Conservation (phyloP, 148 eudicot species). For the Rhododendron mucronatum region DNA sequence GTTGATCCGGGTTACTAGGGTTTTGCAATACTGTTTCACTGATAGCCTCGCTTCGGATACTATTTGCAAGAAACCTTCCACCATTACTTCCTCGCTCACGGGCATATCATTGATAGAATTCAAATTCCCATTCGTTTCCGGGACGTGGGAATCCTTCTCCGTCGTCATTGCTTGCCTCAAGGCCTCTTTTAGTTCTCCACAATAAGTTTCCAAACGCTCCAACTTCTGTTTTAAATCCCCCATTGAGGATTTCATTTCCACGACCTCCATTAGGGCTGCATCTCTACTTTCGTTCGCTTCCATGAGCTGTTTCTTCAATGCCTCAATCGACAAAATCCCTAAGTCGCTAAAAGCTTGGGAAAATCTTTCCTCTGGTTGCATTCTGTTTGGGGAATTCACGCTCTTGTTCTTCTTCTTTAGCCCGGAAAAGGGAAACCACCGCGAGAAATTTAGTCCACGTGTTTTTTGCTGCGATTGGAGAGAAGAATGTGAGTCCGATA, state of each 20-base stretch:
- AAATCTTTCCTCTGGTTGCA: slow-evolving; percentile 47
- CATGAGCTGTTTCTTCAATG: slow-evolving; percentile 55
- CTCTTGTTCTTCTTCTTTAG: slow-evolving; percentile 63
- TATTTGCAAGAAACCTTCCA: slow-evolving; percentile 88
- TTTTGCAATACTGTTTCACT: slow-evolving; percentile 79
- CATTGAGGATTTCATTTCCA: slow-evolving; percentile 70
- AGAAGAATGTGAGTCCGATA: slow-evolving; percentile 69
- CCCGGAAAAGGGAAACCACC: slow-evolving; percentile 72
- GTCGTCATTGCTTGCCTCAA: slow-evolving; percentile 40
- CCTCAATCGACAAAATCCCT: slow-evolving; percentile 45
- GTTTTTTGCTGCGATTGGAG: slow-evolving; percentile 37
- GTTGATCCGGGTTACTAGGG: slow-evolving; percentile 50
- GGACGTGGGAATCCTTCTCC: slow-evolving; percentile 18
- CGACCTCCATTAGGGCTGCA: slow-evolving; percentile 59
- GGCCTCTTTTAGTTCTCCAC: slow-evolving; percentile 73
- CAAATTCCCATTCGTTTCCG: slow-evolving; percentile 15
- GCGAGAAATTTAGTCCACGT: slow-evolving; percentile 43
- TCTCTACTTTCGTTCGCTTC: slow-evolving; percentile 67
- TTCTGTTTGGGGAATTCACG: slow-evolving; percentile 41
- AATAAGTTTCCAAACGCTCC: slow-evolving; percentile 61
- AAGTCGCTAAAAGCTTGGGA: slow-evolving; percentile 41
- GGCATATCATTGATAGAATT: slow-evolving; percentile 38
- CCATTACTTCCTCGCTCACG: slow-evolving; percentile 70
- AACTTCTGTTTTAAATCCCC: slow-evolving; percentile 64
- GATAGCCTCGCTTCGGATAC: slow-evolving; percentile 82